These are phyloP conservation scores for Halophytophthora polymorphica DNA, from an alignment of 352 stramenopile species.

Conservation along the genomic window DNA sequence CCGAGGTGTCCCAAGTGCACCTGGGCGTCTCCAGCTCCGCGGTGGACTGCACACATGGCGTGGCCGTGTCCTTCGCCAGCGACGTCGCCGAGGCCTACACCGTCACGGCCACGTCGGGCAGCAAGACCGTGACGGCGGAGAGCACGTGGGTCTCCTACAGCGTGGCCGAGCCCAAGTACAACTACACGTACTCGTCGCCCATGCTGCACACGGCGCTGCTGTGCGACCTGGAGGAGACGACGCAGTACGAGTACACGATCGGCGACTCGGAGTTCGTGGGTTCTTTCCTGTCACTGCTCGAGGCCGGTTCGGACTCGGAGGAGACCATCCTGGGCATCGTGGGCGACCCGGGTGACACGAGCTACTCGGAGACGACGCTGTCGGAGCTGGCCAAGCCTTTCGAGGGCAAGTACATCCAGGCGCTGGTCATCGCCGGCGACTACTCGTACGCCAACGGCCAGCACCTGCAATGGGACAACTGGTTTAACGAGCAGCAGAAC, in stretches of 20 bases:
- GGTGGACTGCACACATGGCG: slow-evolving; percentile 31
- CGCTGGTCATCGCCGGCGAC: slow-evolving; percentile 53
- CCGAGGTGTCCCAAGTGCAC: slow-evolving; percentile 45
- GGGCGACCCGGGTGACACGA: slow-evolving; percentile 38
- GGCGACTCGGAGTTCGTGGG: slow-evolving; percentile 30
- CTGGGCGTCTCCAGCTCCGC: slow-evolving; percentile 29
- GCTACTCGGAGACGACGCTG: slow-evolving; percentile 33
- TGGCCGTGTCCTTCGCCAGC: slow-evolving; percentile 41
- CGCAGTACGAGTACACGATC: slow-evolving; percentile 50
- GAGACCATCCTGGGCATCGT: slow-evolving; percentile 44
- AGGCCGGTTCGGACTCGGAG: slow-evolving; percentile 26
- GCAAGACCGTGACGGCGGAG: slow-evolving; percentile 14
- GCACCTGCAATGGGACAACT: slow-evolving; percentile 70
- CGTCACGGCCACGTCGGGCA: slow-evolving; percentile 24
- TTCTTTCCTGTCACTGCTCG: slow-evolving; percentile 29
- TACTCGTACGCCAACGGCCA: slow-evolving; percentile 68
- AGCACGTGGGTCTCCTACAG: slow-evolving; percentile 35
- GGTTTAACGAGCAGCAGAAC: slow-evolving; percentile 50
- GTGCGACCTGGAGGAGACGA: slow-evolving; percentile 33
- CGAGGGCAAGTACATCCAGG: slow-evolving; percentile 37
- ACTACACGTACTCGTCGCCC: slow-evolving; percentile 50
- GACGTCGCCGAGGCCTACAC: slow-evolving; percentile 23
- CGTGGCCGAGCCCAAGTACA: slow-evolving; percentile 35
- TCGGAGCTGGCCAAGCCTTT: slow-evolving; percentile 28
- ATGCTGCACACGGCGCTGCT: slow-evolving; percentile 48